Percentiles rank a stretch among this genome's conserved stretches.
phyloP scores from a whole-genome alignment of 257 asterid genomes.

The Linderniella brevidens region DNA sequence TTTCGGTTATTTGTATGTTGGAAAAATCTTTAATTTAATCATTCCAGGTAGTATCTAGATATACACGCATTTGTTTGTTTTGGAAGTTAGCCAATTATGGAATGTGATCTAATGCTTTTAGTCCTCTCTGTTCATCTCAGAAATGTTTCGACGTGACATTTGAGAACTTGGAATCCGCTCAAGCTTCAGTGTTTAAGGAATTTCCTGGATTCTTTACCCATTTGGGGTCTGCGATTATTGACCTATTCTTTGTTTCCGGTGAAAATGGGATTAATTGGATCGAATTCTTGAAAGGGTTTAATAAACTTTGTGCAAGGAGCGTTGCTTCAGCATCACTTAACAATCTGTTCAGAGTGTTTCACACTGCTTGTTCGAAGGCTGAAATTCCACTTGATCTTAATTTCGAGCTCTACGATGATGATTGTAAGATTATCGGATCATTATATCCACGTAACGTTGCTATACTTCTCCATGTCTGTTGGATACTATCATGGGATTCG shows the following conservation, averaged over 20 bases:
- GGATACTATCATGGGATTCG: conserved; percentile 62
- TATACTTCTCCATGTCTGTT: conserved; percentile 51
- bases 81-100: conserved; percentile 4
- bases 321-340: conserved; percentile 45
- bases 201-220: conserved; percentile 29
- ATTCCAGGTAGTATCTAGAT: no score
- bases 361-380: conserved; percentile 33
- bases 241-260: conserved; percentile 43
- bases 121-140: conserved; percentile 23
- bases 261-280: conserved; percentile 56
- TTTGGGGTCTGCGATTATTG: conserved; percentile 57
- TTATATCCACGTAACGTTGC: conserved; percentile 27
- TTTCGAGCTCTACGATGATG: conserved; percentile 47
- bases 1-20: no score
- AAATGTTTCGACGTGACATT: conserved; percentile 43
- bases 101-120: conserved; percentile 7
- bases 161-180: conserved; percentile 25
- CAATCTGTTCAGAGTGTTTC: conserved; percentile 38
- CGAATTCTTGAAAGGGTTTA: conserved; percentile 73
- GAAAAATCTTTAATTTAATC: no score
- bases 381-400: conserved; percentile 45
- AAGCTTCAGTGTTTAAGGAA: conserved; percentile 23
- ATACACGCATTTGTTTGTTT: not conserved
- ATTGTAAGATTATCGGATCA: conserved; percentile 44
- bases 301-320: conserved; percentile 52